Evolutionary conservation across 345 rosid species (phyloP).

Genomic region (Geranium brycei): DNA sequence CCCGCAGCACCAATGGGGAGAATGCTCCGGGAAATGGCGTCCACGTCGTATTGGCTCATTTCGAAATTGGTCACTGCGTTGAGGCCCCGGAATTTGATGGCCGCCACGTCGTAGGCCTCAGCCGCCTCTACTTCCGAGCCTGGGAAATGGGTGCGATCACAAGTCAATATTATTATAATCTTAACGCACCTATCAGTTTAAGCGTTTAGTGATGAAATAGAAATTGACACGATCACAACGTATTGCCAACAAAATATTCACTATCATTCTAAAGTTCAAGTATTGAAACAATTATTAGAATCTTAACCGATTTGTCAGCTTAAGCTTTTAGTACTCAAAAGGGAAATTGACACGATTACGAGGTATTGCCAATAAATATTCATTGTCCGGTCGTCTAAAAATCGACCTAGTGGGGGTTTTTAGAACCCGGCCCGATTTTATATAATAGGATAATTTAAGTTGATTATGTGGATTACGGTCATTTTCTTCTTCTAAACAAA

Average conservation of each 20-base stretch:
- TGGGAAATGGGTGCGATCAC: slow-evolving; percentile 1
- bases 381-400: too few relatives aligned
- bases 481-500: too few relatives aligned
- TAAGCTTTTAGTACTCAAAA: not conserved
- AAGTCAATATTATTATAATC: slow-evolving; percentile 41
- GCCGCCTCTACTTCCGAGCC: slow-evolving; percentile 85
- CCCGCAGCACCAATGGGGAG: slow-evolving; percentile 83
- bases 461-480: too few relatives aligned
- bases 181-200: slow-evolving; percentile 58
- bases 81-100: slow-evolving; percentile 60
- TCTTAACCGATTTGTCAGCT: not conserved
- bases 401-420: too few relatives aligned
- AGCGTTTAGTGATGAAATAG: too few relatives aligned
- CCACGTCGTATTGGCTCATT: slow-evolving; percentile 83
- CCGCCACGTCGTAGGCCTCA: slow-evolving; percentile 66
- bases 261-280: too few relatives aligned
- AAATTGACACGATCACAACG: too few relatives aligned
- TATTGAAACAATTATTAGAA: not conserved
- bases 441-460: too few relatives aligned
- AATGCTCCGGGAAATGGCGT: slow-evolving; percentile 64
- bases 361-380: too few relatives aligned
- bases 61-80: slow-evolving; percentile 96
- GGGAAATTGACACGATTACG: too few relatives aligned
- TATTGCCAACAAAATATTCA: too few relatives aligned
- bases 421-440: too few relatives aligned